A percentile compares a stretch with the other conserved stretches of the same genome.
Conservation (phyloP, 177 flowering plant species). For the Telopea speciosissima region DNA sequence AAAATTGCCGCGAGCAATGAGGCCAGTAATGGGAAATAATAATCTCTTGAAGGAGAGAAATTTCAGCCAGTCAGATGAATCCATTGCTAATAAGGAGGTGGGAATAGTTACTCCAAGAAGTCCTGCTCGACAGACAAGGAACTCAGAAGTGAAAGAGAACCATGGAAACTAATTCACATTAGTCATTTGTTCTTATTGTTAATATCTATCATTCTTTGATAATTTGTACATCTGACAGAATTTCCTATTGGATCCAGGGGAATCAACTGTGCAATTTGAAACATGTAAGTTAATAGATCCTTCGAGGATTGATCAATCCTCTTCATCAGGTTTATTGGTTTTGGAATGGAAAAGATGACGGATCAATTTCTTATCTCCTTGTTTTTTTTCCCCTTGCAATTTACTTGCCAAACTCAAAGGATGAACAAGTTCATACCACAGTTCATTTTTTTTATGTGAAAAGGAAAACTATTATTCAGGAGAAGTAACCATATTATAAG, state of each 20-base stretch:
- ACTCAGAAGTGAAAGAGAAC: slow-evolving; percentile 68
- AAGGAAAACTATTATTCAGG: too few relatives aligned
- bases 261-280: not conserved
- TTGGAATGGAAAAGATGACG: not conserved
- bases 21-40: slow-evolving; percentile 36
- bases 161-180: slow-evolving; percentile 18
- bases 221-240: not conserved
- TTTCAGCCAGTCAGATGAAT: slow-evolving; percentile 34
- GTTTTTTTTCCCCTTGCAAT: too few relatives aligned
- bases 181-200: not conserved
- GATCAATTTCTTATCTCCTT: too few relatives aligned
- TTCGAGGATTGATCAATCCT: not conserved
- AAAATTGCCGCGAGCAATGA: slow-evolving; percentile 80
- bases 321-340: not conserved
- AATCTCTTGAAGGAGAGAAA: slow-evolving; percentile 65
- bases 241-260: not conserved
- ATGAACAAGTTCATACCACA: too few relatives aligned
- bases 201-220: not conserved
- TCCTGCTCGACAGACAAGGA: slow-evolving; percentile 36
- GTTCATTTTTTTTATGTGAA: too few relatives aligned
- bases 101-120: slow-evolving; percentile 27
- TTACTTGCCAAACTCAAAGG: too few relatives aligned
- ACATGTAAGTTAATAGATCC: not conserved
- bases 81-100: slow-evolving; percentile 28
- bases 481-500: too few relatives aligned